Percentiles rank a stretch among this genome's conserved stretches.
Conservation (phyloP, 2,329 filamentous ascomycete genomes). For the Fusarium nematophilum region DNA sequence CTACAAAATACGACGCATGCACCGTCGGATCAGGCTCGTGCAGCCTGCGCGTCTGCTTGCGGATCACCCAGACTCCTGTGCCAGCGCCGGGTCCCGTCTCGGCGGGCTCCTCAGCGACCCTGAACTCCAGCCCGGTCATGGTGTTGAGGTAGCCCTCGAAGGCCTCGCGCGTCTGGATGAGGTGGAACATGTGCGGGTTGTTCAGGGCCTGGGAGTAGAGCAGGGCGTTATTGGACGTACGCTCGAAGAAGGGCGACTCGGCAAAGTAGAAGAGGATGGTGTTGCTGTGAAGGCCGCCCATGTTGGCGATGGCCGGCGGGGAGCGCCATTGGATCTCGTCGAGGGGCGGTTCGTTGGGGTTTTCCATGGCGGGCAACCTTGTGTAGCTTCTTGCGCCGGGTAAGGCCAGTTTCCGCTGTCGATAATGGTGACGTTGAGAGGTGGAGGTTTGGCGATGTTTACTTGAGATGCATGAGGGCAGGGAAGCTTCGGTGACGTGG, state of each 20-base stretch:
- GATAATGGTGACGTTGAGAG: not conserved
- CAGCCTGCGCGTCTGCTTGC: slow-evolving; percentile 73
- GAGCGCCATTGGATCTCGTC: slow-evolving; percentile 77
- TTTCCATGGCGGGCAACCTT: slow-evolving; percentile 50
- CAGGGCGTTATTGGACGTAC: slow-evolving; percentile 74
- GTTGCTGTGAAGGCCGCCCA: slow-evolving; percentile 73
- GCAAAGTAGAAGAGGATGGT: slow-evolving; percentile 76
- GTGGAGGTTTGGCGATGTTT: slow-evolving; percentile 22
- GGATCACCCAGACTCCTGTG: slow-evolving; percentile 76
- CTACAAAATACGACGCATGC: slow-evolving; percentile 71
- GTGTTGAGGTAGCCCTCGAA: slow-evolving; percentile 72
- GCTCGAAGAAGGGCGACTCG: slow-evolving; percentile 75
- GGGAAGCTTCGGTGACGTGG: slow-evolving; percentile 30
- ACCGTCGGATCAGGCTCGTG: slow-evolving; percentile 66
- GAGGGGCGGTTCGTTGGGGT: slow-evolving; percentile 63
- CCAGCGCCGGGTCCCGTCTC: slow-evolving; percentile 73
- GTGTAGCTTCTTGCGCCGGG: not conserved
- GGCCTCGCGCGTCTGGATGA: slow-evolving; percentile 69
- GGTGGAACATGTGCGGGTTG: slow-evolving; percentile 67
- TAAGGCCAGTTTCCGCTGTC: not conserved
- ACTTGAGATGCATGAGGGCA: slow-evolving; percentile 4
- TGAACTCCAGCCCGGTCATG: slow-evolving; percentile 75
- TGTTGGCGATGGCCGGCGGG: slow-evolving; percentile 59
- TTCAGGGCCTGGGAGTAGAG: slow-evolving; percentile 71
- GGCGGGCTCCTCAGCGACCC: slow-evolving; percentile 73